Base-by-base conservation (phyloP, 2,329 filamentous ascomycete genomes). In the Alternaria angustiovoidea region DNA sequence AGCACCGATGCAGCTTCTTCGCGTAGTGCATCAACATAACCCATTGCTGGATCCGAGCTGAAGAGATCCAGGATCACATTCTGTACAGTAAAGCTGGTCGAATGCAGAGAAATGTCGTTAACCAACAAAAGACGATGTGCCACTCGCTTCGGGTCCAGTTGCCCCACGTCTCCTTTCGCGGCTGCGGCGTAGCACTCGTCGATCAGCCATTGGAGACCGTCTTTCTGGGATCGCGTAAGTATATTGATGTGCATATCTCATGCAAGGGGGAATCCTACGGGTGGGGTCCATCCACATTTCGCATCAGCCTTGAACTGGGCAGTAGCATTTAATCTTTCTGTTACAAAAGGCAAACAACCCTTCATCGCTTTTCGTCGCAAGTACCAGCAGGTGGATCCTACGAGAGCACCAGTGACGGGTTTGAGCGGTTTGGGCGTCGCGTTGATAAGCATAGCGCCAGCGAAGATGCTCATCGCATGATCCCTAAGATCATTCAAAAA, bases 161-260 rank as follows among this genome's bases (percentile, higher is more conserved):
- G 62, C 5, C 52, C 59, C 9, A 36, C 34, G 38, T 65, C 56
- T n/a, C 60, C 60, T 24, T 54, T 60, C 34, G 56, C 53, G 22
- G 56, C 56, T n/a, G 59, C 57, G 18, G 57, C 51, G 26, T 59
- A 59, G 30, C 57, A 59, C 43, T 66, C 64, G 6, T 65, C 62
- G 22, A 66, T 66, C 7, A 66, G 53, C 64, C 64, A 66, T 61
- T 66, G 64, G 5, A 66, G 60, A 5, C 59, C 64, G 22, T 66
- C 64, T 55, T 63, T 58, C 64, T 66, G 26, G 7, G 30, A 36
- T 14, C 28, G 11, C 22, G 32, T 64, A 34, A 64, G 59, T 9
- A 14, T 18, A 24, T 28, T 20, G 24, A 16, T 39, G 3, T 30
- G 20, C 4, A 39, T 18, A 4, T 44, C 30, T 16, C 12, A 7